Conservation (phyloP, 2,329 filamentous ascomycete genomes). For the Triangularia setosa region DNA sequence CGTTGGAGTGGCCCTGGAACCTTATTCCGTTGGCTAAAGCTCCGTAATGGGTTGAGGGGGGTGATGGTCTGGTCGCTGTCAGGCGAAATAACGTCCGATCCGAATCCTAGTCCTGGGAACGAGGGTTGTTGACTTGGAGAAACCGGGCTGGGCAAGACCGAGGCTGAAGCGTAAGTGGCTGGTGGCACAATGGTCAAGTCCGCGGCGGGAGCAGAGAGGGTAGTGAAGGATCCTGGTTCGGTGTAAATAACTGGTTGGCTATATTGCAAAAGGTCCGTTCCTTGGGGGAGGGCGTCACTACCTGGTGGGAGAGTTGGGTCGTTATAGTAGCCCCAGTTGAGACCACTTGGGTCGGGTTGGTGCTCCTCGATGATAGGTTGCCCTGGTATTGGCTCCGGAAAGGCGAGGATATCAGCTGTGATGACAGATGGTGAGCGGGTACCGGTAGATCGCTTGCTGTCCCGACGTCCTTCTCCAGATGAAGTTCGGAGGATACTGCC, state of each 20-base stretch:
- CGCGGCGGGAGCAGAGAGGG: constrained; percentile 6
- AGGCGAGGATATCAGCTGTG: constrained; percentile 11
- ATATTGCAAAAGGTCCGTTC: background rate
- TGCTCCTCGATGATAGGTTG: constrained; percentile 15
- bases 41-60: constrained; percentile 6
- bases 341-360: constrained; percentile 23
- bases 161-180: constrained; percentile 5
- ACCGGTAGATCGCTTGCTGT: constrained; percentile 26
- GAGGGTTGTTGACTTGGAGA: constrained; percentile 11
- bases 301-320: constrained; percentile 15
- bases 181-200: constrained; percentile 18
- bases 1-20: constrained; percentile 19
- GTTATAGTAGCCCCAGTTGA: constrained; percentile 28
- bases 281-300: background rate
- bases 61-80: constrained; percentile 21
- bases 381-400: constrained; percentile 12
- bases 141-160: constrained; percentile 13
- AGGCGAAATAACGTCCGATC: constrained; percentile 17
- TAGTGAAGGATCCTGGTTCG: constrained; percentile 1
- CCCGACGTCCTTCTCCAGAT: constrained; percentile 19
- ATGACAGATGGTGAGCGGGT: constrained; percentile 20
- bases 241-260: constrained; percentile 14
- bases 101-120: constrained; percentile 3
- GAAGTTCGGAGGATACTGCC: constrained; percentile 21
- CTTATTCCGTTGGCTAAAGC: constrained; percentile 15